These are phyloP conservation scores for Cajanus cajan DNA, from an alignment of 306 rosid genomes.

Conservation along the genomic window DNA sequence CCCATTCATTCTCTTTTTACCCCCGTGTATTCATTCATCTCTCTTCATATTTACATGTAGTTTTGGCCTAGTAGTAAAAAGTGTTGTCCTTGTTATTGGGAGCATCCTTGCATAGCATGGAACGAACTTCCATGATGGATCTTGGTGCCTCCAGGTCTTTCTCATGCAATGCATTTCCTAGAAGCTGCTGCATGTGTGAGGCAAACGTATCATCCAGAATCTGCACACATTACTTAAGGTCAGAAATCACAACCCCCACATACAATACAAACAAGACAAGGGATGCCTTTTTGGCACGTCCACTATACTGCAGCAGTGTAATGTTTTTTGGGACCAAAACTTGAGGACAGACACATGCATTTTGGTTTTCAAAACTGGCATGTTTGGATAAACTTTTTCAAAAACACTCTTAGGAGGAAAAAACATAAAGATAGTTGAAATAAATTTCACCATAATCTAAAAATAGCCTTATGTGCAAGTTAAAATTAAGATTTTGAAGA, in stretches of 20 bases:
- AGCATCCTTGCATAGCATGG: conserved; percentile 86
- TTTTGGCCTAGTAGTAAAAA: conserved; percentile 50
- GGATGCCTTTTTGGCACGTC: background rate
- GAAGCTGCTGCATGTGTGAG: conserved; percentile 84
- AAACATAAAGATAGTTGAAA: too few relatives aligned
- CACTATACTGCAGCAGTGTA: background rate
- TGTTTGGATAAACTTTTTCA: too few relatives aligned
- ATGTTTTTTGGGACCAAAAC: background rate
- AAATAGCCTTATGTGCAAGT: too few relatives aligned
- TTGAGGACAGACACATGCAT: background rate
- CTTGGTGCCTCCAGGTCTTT: conserved; percentile 82
- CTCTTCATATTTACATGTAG: conserved; percentile 41
- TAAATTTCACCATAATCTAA: too few relatives aligned
- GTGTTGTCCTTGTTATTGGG: conserved; percentile 59
- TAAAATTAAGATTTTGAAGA: too few relatives aligned
- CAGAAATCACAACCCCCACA: background rate
- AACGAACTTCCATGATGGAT: conserved; percentile 85
- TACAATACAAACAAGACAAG: background rate
- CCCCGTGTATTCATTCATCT: background rate
- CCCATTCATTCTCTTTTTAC: background rate
- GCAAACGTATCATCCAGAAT: conserved; percentile 87
- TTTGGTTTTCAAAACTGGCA: background rate
- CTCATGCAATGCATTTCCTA: conserved; percentile 86
- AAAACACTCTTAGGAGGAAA: too few relatives aligned
- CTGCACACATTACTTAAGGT: conserved; percentile 40